Conservation (phyloP, 768 basidiomycete species). For the Leccinum rimulosum region DNA sequence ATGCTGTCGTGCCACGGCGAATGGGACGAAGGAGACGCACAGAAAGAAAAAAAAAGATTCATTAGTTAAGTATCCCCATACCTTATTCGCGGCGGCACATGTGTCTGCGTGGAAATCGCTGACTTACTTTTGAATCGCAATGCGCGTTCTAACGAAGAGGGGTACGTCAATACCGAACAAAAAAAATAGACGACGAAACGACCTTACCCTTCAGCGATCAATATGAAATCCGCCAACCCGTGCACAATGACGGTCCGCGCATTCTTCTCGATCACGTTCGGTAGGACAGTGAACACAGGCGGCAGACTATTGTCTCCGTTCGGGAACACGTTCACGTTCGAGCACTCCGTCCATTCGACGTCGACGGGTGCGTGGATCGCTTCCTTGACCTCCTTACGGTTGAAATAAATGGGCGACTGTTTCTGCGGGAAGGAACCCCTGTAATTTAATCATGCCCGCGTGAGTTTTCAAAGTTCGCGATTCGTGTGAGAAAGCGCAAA, state of each 20-base stretch:
- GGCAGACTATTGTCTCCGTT: constrained; percentile 60
- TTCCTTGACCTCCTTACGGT: constrained; percentile 57
- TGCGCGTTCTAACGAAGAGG: constrained; percentile 35
- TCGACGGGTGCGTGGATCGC: constrained; percentile 69
- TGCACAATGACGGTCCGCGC: constrained; percentile 66
- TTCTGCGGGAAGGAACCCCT: constrained; percentile 55
- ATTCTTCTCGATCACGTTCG: constrained; percentile 75
- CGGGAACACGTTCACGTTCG: constrained; percentile 58
- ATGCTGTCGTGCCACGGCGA: constrained; percentile 4
- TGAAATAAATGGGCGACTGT: constrained; percentile 70
- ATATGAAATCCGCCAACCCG: constrained; percentile 68
- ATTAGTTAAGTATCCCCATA: neutral
- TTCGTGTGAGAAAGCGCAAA: neutral
- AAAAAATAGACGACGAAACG: neutral
- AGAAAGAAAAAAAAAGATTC: neutral
- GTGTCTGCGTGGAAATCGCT: neutral
- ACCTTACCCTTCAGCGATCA: constrained; percentile 71
- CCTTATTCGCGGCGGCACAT: neutral
- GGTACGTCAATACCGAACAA: neutral
- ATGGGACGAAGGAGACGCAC: neutral
- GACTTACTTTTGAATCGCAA: constrained; percentile 63
- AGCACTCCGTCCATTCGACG: constrained; percentile 59
- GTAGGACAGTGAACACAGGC: constrained; percentile 61
- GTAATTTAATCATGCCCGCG: neutral
- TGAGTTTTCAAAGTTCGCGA: neutral